Base-by-base conservation (phyloP, 371 early-diverging fungal genomes). In the Sporodiniella umbellata region DNA sequence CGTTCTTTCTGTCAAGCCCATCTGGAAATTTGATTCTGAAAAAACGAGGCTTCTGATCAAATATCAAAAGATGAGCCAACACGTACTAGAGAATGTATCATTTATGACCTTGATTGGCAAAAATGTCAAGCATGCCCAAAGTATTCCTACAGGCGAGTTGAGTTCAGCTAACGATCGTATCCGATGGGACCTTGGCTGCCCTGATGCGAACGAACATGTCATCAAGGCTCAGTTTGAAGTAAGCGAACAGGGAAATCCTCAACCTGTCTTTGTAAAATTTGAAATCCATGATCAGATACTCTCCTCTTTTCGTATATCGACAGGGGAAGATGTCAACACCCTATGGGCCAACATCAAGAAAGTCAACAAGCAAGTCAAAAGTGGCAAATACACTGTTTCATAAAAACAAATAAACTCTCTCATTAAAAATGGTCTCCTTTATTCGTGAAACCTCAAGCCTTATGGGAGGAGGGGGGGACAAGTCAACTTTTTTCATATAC, bases 21-120 rank as follows among this genome's bases (percentile, higher is more conserved):
- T 79, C 35, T 83, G 83, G 83, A 83, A 79, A 55, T 75, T 74
- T 28, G 80, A 83, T 24, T 49, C 65, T 1, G 66, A 75, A 11
- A 75, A 80, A 51, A 72, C 76, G 3, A 58, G 75, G 8, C 54
- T 83, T 6, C 48, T 83, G 23, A 62, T 83, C 43, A 80, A 80
- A 35, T 80, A 79, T 53, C 67, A 69, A 40, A 68, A 66, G 23
- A 62, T 48, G 6, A 30, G 23, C 5, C n/a, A 25, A 15, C 22
- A 30, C 1, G 2, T 30, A 8, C 43, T 77, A 19, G 62, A 68
- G 2, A 68, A 78, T 19, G 58, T 79, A 2, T 57, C 68, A 7
- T 79, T 83, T 49, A 49, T 69, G 59, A 79, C 78, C 1, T 66
- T 72, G 3, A 67, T 80, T 0, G 68, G 66, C 2, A 77, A 79